Conservation (phyloP, 2,329 filamentous ascomycete genomes). For the Plectosphaerella cucumerina region DNA sequence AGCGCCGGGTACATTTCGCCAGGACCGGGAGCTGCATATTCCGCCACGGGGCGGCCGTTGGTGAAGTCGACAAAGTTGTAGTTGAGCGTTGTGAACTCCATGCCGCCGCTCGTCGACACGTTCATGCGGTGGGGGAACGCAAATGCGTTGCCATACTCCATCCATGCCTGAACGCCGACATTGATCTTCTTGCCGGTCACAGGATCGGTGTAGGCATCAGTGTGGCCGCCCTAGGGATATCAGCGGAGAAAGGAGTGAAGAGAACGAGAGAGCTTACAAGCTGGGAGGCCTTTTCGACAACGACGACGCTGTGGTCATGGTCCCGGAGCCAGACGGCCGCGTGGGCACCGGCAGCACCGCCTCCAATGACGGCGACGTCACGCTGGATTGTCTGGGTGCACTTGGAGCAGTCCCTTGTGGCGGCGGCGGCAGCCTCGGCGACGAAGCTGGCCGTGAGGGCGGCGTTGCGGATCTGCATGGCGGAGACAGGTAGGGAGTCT, state of each 20-base stretch:
- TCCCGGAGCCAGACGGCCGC: conserved; percentile 33
- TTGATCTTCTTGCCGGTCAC: conserved; percentile 15
- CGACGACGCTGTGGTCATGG: conserved; percentile 26
- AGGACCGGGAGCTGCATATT: conserved; percentile 18
- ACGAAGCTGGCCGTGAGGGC: conserved; percentile 11
- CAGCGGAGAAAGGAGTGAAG: not conserved
- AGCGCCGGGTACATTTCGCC: conserved; percentile 19
- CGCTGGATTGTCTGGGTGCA: conserved; percentile 9
- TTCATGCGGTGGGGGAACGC: conserved; percentile 26
- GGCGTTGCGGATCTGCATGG: conserved; percentile 1
- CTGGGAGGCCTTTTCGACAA: conserved; percentile 30
- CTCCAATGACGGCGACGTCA: conserved; percentile 32
- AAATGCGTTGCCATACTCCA: conserved; percentile 26
- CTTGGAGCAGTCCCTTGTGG: conserved; percentile 3
- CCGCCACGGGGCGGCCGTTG: conserved; percentile 24
- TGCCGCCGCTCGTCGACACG: conserved; percentile 22
- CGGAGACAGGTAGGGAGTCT: too few relatives aligned
- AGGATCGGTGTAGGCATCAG: conserved; percentile 23
- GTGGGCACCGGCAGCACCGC: conserved; percentile 34
- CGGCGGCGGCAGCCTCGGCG: conserved; percentile 8
- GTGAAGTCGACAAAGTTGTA: conserved; percentile 28
- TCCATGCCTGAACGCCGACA: conserved; percentile 16
- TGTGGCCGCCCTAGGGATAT: conserved; percentile 24
- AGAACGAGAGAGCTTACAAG: conserved; percentile 20
- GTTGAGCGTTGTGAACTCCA: conserved; percentile 12